Base-by-base conservation (phyloP, 140 eudicot genomes). In the Cichorium intybus region DNA sequence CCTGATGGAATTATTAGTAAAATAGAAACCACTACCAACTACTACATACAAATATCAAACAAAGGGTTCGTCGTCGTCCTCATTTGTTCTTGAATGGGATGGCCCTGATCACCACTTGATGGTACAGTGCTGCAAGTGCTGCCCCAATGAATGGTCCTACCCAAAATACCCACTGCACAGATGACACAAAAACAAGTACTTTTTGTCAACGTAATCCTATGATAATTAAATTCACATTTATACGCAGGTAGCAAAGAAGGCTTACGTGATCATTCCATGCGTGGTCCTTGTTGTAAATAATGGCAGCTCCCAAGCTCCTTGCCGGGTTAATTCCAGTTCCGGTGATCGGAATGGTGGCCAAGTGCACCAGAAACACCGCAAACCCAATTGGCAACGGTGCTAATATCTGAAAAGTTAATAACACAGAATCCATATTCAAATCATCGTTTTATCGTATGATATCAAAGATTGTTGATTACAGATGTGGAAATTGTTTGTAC, bases 241-340 rank as follows among this genome's bases (percentile, higher is more conserved):
- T 28, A 46, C 2, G 20, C 0, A 56, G 4, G 49, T 11, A 12
- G n/a, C n/a, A n/a, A n/a, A n/a, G 11, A 75, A 54, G 24, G 35
- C 87, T 82, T 80, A 88, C 96, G 20, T 88, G 96, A 62, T 88
- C 96, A 75, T 80, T 27, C 96, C 96, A 88, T 3, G 89, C 87
- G 60, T 75, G 85, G 67, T 72, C 75, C 80, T 76, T 69, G 83
- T 88, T 88, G 87, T 70, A 88, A 78, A 88, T 88, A 34, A 88
- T 85, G 18, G 96, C 96, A 22, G 96, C 92, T 20, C 96, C 96
- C 41, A 88, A 84, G 76, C 93, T 84, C 74, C 96, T 68, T 17
- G 96, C 94, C 2, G 96, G 96, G 88, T 88, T 86, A 35, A 86
- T 86, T 18, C 95, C 92, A 2, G 92, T 84, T 50, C 96, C 96